Base-by-base conservation (phyloP, 768 basidiomycete species). In the Candolleomyces aberdarensis region DNA sequence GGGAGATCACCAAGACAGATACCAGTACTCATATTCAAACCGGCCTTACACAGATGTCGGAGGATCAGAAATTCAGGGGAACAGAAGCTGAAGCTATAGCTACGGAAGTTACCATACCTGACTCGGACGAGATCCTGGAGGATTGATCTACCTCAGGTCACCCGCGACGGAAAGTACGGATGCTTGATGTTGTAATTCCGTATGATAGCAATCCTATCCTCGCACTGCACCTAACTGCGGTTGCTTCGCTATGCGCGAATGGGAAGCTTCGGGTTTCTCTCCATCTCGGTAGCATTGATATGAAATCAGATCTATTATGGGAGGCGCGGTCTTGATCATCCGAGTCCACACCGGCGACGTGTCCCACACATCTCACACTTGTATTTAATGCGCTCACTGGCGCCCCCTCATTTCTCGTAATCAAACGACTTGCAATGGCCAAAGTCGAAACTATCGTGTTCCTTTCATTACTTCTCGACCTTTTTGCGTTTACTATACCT, bases 1-100 rank as follows among this genome's bases (percentile, higher is more conserved):
- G 94, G 46, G 94, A 97, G 75, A 85, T 97, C 48, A 94, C 95
- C 14, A 98, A 96, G 77, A 92, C 90, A 39, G 95, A 98, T 69
- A 98, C 96, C 19, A 94, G 93, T 71, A 89, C 94, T 44, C 94
- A 94, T 67, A 88, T 87, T 75, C 96, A 97, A 70, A 90, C 82
- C n/a, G 77, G 78, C 64, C 79, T 95, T 62, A 95, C 93, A 13
- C 81, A 80, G 56, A 80, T 83, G 36, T 87, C 91, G 20, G 92
- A 91, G 70, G 93, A 95, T 69, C 93, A 95, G 70, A 85, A 85
- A 66, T 93, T 87, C 71, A 83, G 85, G 64, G 86, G 89, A 5
- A 74, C 73, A n/a, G 80, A 70, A 46, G 71, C 61, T 22, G 70
- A 66, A 19, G 71, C 65, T 19, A 73, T 67, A 19, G 71, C 65